Base-by-base conservation (phyloP, 352 stramenopile genomes). In the Globisporangium canariense region DNA sequence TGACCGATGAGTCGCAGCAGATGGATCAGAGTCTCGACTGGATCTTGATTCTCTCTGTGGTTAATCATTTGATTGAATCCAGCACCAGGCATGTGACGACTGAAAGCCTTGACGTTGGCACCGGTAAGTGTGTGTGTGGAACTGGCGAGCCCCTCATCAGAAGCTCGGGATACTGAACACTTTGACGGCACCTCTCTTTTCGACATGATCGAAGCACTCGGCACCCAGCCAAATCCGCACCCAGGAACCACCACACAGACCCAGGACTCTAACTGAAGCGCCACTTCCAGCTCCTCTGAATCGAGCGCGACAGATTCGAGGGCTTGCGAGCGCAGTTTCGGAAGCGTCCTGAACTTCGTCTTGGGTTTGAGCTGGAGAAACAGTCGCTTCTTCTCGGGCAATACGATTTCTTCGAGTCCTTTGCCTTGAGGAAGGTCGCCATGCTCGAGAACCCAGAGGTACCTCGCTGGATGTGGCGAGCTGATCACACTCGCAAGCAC, bases 181-280 rank as follows among this genome's bases (percentile, higher is more conserved):
- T 72, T 53, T 7, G 28, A 47, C 53, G 64, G 40, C 65, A 55
- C 22, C 7, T 59, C 22, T 16, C 60, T 49, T 18, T 65, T 28
- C 2, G 54, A 59, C 2, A 58, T 22, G 18, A 74, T n/a, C 1
- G 49, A 47, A 0, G 9, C 55, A 4, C 28, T 25, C 9, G 60
- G 56, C 0, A 76, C 68, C 76, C 76, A 84, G 8, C 66, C 68
- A 25, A 76, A 64, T 0, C 76, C 76, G 38, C 58, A 64, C 8
- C 76, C 76, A 20, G 71, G 71, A 14, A 78, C 67, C 16, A 84
- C 68, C 62, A 84, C 61, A 13, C 67, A 73, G 3, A 81, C 25
- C 58, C 67, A 74, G 51, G 70, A 69, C 7, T 36, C 58, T 20
- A 71, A 22, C n/a, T 52, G 47, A 18, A 72, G 59, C 30, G 75